phyloP scores from a whole-genome alignment of 2,329 filamentous ascomycete genomes.

The Trichoderma sp. region DNA sequence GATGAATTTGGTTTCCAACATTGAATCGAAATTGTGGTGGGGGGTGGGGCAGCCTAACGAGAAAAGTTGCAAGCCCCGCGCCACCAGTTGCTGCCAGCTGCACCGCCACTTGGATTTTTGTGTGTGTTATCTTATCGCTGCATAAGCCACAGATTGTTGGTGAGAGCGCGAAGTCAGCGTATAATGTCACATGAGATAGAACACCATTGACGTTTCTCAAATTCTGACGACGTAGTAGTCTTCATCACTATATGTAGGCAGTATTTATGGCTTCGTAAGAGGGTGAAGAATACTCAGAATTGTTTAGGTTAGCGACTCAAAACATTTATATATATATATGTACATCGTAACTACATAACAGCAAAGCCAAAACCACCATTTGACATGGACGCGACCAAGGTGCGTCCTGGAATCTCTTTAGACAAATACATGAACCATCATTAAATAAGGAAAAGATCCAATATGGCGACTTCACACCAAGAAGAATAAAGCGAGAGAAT shows the following conservation, averaged over 20 bases:
- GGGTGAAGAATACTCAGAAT: neutral
- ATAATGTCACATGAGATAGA: neutral
- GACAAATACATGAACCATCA: neutral
- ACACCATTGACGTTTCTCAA: neutral
- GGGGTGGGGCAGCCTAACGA: conserved; percentile 40
- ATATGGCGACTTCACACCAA: neutral
- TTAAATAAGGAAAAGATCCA: neutral
- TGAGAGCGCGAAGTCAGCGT: neutral
- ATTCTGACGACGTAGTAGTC: neutral
- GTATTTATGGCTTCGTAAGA: neutral
- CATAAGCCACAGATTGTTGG: neutral
- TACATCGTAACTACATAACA: conserved; percentile 4
- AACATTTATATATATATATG: neutral
- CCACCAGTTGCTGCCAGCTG: conserved; percentile 16
- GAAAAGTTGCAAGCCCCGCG: conserved; percentile 28
- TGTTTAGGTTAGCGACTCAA: neutral
- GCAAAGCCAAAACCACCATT: neutral
- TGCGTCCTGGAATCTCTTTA: conserved; percentile 6
- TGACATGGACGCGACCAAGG: conserved; percentile 1
- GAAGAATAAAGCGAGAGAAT: neutral
- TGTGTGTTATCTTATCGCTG: conserved; percentile 5
- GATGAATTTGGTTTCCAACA: conserved; percentile 38
- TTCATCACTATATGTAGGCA: neutral
- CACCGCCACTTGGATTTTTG: conserved; percentile 6
- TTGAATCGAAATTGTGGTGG: conserved; percentile 47